Base-by-base conservation (phyloP, 139 green algal genomes). In the Penium margaritaceum region DNA sequence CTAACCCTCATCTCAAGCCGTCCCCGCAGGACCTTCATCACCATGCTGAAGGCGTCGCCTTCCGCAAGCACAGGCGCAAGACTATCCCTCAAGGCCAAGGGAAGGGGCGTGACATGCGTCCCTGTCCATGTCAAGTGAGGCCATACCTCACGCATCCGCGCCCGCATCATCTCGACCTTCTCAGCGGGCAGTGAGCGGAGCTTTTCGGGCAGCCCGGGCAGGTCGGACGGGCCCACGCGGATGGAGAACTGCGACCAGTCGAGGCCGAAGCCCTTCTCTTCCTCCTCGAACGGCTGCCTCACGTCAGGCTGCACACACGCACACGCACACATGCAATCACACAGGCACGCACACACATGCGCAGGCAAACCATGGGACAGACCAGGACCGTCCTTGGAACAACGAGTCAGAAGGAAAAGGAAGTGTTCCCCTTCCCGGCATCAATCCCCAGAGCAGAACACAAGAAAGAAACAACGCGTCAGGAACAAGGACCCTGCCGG, bases 301-400 rank as follows among this genome's bases (percentile, higher is more conserved):
- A 74, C 66, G 27, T 64, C 27, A 30, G 44, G 64, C 60, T 81
- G 72, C 35, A n/a, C n/a, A n/a, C n/a, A n/a, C n/a, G n/a, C n/a
- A n/a, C n/a, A n/a, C n/a, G n/a, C n/a, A n/a, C n/a, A n/a, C n/a
- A n/a, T n/a, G n/a, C n/a, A n/a, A n/a, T n/a, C n/a, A n/a, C n/a
- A n/a, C n/a, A n/a, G n/a, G n/a, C n/a, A n/a, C n/a, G n/a, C n/a
- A n/a, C n/a, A n/a, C n/a, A n/a, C n/a, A n/a, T n/a, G n/a, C n/a
- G n/a, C n/a, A n/a, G n/a, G n/a, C n/a, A n/a, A n/a, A n/a, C n/a
- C n/a, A n/a, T n/a, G n/a, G n/a, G n/a, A n/a, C n/a, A n/a, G n/a
- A n/a, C n/a, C n/a, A n/a, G n/a, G n/a, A n/a, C n/a, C n/a, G n/a
- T n/a, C n/a, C n/a, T n/a, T n/a, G n/a, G n/a, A n/a, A n/a, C n/a